These are phyloP conservation scores for Backusella mclennaniae DNA, from an alignment of 192 early-diverging fungal genomes.

Conservation along the genomic window DNA sequence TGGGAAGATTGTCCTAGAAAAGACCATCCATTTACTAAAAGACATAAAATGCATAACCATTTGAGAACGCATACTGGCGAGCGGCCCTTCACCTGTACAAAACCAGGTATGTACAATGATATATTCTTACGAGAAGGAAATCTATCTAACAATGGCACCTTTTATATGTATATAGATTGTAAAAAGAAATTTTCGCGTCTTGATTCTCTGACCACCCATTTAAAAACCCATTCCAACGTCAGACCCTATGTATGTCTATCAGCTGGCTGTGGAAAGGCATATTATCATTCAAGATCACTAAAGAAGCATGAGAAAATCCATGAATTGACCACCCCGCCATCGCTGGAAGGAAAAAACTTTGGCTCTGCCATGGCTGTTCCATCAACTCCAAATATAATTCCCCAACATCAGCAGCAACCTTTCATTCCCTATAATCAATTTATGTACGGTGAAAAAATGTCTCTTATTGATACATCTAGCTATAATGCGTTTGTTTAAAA, in stretches of 20 bases:
- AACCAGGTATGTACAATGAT: slow-evolving; percentile 28
- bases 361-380: neutral
- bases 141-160: neutral
- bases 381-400: neutral
- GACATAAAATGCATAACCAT: slow-evolving; percentile 73
- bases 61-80: slow-evolving; percentile 76
- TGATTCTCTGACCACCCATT: slow-evolving; percentile 69
- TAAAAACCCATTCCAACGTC: slow-evolving; percentile 57
- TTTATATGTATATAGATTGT: slow-evolving; percentile 43
- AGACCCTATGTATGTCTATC: slow-evolving; percentile 51
- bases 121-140: neutral
- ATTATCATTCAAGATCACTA: slow-evolving; percentile 62
- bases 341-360: neutral
- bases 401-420: neutral
- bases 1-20: slow-evolving; percentile 49
- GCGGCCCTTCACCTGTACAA: slow-evolving; percentile 65
- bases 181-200: slow-evolving; percentile 74
- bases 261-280: slow-evolving; percentile 56
- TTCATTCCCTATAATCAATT: neutral
- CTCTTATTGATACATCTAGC: neutral
- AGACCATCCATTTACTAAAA: slow-evolving; percentile 65
- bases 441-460: neutral
- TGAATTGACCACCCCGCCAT: slow-evolving; percentile 2
- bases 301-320: slow-evolving; percentile 61
- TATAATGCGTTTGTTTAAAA: neutral